Evolutionary conservation across 177 flowering plant genomes (phyloP).

Genomic region (Telopea speciosissima): DNA sequence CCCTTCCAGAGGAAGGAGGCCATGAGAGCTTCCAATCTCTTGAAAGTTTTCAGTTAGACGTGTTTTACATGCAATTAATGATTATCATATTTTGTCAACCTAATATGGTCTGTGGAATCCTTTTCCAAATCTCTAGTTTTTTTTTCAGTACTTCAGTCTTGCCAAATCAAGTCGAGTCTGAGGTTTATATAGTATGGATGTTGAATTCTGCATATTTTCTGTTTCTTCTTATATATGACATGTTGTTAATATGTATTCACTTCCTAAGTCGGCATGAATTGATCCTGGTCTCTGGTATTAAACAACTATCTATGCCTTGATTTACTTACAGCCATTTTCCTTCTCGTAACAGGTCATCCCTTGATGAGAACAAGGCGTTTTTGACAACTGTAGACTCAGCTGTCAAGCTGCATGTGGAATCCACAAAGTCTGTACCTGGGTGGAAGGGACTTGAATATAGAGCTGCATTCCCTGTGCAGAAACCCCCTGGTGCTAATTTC

Average conservation of each 20-base stretch:
- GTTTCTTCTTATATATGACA: not conserved
- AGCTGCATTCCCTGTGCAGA: constrained; percentile 74
- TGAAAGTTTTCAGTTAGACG: no score
- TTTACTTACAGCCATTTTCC: not conserved
- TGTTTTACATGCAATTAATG: no score
- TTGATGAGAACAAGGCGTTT: constrained; percentile 89
- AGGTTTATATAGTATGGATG: not conserved
- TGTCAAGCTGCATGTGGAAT: constrained; percentile 52
- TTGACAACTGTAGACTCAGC: constrained; percentile 94
- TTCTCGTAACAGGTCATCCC: constrained; percentile 56
- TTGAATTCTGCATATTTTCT: not conserved
- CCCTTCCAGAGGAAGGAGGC: no score
- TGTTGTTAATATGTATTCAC: not conserved
- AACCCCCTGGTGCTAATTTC: constrained; percentile 91
- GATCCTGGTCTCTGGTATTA: not conserved
- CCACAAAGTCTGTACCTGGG: constrained; percentile 56
- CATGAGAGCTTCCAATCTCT: no score
- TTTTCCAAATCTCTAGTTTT: no score
- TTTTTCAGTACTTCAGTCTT: no score
- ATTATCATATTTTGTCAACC: no score
- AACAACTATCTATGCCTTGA: no score
- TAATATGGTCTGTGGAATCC: no score
- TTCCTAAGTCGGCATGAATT: not conserved
- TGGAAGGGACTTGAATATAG: constrained; percentile 89
- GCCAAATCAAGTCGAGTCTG: no score